A percentile compares a stretch with the other conserved stretches of the same genome.
Evolutionary conservation across 805 yeast genomes (phyloP).

Genomic region (Nakazawaea ishiwadae): DNA sequence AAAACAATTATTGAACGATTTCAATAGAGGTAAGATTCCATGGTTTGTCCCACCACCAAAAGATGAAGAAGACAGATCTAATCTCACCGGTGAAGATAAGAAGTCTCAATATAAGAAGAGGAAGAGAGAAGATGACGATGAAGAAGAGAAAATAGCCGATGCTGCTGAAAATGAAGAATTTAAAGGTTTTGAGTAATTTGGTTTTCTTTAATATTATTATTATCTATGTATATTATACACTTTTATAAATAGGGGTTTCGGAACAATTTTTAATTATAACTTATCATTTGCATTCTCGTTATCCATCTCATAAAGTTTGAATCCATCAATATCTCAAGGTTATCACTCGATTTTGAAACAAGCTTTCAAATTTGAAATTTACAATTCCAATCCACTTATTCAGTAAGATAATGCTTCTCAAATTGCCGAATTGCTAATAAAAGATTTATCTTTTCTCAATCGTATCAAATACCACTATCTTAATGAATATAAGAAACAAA

Average conservation of each 20-base stretch:
- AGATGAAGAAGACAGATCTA: conserved; percentile 45
- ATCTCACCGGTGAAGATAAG: conserved; percentile 46
- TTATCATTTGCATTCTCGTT: too few species aligned
- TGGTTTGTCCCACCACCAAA: conserved; percentile 97
- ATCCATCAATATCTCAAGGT: too few species aligned
- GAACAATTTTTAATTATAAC: conserved; percentile 1
- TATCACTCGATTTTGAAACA: too few species aligned
- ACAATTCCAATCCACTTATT: too few species aligned
- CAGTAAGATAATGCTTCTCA: too few species aligned
- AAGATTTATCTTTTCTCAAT: too few species aligned
- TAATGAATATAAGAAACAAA: too few species aligned
- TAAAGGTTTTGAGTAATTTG: conserved; percentile 14
- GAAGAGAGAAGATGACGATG: conserved; percentile 40
- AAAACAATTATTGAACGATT: conserved; percentile 85
- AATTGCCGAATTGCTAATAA: too few species aligned
- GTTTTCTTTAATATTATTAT: too few species aligned
- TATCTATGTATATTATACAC: background rate
- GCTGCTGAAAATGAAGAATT: conserved; percentile 20
- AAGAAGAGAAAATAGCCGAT: conserved; percentile 18
- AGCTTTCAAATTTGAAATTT: too few species aligned
- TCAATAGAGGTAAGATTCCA: conserved; percentile 95
- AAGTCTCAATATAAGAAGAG: conserved; percentile 45
- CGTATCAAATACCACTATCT: too few species aligned
- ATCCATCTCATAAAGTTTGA: too few species aligned
- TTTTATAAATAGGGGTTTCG: conserved; percentile 4